Percentiles rank a stretch among this genome's conserved stretches.
Evolutionary conservation across 2,329 filamentous ascomycete species (phyloP).

Genomic region (Ophiostoma tasmaniense): DNA sequence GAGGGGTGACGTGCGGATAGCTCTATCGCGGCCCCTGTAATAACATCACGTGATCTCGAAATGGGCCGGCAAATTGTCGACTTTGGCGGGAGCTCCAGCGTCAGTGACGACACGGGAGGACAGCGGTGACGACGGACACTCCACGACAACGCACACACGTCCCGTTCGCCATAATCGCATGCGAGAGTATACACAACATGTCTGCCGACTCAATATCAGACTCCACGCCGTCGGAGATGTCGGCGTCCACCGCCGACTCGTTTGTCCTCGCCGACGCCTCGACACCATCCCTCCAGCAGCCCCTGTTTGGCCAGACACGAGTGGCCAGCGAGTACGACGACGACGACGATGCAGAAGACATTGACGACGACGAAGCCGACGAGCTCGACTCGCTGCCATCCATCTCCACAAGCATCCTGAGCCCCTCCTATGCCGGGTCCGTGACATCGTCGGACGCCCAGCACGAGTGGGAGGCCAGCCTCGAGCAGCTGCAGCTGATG

Average conservation of each 20-base stretch:
- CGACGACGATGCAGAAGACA: background rate
- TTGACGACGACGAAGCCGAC: slow-evolving; percentile 39
- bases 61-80: background rate
- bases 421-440: slow-evolving; percentile 25
- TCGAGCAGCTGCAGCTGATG: slow-evolving; percentile 88
- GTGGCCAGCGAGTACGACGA: background rate
- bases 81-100: background rate
- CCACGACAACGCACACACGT: background rate
- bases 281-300: slow-evolving; percentile 24
- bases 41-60: background rate
- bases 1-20: background rate
- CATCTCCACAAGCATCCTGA: slow-evolving; percentile 41
- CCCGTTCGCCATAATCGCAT: background rate
- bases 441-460: slow-evolving; percentile 76
- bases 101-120: background rate
- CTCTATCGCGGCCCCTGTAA: background rate
- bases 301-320: slow-evolving; percentile 6
- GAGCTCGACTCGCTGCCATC: slow-evolving; percentile 59
- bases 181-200: slow-evolving; percentile 2
- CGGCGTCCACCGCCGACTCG: slow-evolving; percentile 35
- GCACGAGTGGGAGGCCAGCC: slow-evolving; percentile 84
- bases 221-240: slow-evolving; percentile 8
- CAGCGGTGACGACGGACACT: slow-evolving; percentile 7
- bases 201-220: slow-evolving; percentile 14
- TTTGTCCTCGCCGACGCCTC: slow-evolving; percentile 43